Conservation (phyloP, 176 grass and related monocot genomes). For the Aegilops sharonensis region DNA sequence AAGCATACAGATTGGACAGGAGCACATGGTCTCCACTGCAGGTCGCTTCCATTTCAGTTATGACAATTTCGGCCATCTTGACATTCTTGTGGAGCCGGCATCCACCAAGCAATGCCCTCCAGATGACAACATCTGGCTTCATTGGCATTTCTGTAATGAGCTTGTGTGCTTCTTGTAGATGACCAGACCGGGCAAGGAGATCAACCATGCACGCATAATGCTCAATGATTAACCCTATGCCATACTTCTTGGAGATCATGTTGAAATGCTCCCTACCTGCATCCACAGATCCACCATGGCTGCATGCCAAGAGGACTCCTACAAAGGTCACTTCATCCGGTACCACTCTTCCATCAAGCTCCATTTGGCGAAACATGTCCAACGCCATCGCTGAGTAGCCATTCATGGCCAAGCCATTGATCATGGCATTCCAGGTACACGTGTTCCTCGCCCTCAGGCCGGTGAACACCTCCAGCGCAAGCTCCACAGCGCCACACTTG, state of each 20-base stretch:
- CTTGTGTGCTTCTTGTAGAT: conserved; percentile 5
- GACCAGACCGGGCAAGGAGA: conserved; percentile 2
- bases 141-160: conserved; percentile 14
- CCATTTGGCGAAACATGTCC: background rate
- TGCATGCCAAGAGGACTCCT: conserved; percentile 7
- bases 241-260: background rate
- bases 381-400: background rate
- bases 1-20: conserved; percentile 2
- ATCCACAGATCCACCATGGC: conserved; percentile 3
- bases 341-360: background rate
- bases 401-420: conserved; percentile 16
- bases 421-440: conserved; percentile 6
- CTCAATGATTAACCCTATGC: background rate
- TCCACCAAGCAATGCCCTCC: conserved; percentile 22
- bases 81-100: conserved; percentile 12
- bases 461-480: background rate
- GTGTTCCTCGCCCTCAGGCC: background rate
- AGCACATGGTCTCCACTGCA: conserved; percentile 7
- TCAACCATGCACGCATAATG: conserved; percentile 21
- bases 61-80: conserved; percentile 13
- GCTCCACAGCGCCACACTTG: conserved; percentile 9
- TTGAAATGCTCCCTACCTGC: conserved; percentile 9
- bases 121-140: conserved; percentile 3
- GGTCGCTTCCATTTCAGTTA: background rate
- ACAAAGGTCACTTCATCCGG: conserved; percentile 4